These are phyloP conservation scores for Boletus smithii DNA, from an alignment of 1,284 basidiomycete species.

Conservation along the genomic window DNA sequence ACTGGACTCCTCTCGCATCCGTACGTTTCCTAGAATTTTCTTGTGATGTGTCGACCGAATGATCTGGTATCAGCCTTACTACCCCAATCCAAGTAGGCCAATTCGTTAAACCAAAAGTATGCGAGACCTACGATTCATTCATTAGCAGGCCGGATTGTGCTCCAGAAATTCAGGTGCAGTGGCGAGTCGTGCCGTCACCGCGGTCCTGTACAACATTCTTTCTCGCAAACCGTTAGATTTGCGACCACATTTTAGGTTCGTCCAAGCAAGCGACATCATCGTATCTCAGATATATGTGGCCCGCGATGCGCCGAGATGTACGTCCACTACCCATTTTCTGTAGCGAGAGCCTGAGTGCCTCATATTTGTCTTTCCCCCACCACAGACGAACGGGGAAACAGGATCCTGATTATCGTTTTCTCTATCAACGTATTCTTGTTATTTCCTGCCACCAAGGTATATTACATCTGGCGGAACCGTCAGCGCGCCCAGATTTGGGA, in stretches of 20 bases:
- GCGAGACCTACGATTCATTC: background rate
- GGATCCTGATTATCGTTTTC: conserved; percentile 43
- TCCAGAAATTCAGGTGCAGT: conserved; percentile 55
- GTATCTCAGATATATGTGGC: conserved; percentile 45
- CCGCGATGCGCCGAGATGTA: conserved; percentile 48
- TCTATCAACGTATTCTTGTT: conserved; percentile 46
- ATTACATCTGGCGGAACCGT: conserved; percentile 51
- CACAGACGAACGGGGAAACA: conserved; percentile 51
- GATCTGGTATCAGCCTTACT: conserved; percentile 10
- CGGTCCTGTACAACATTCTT: conserved; percentile 56
- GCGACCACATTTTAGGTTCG: conserved; percentile 35
- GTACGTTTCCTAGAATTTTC: background rate
- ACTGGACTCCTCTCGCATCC: conserved; percentile 17
- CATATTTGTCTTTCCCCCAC: background rate
- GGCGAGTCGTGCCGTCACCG: conserved; percentile 52
- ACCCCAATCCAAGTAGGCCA: conserved; percentile 36
- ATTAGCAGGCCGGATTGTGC: conserved; percentile 48
- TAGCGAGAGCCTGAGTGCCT: too few relatives aligned
- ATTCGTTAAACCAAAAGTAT: conserved; percentile 1
- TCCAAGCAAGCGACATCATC: conserved; percentile 46
- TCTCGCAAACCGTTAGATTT: too few relatives aligned
- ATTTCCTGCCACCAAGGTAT: conserved; percentile 49
- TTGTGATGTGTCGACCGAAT: background rate
- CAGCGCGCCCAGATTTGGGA: conserved; percentile 50
- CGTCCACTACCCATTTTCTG: background rate